These are phyloP conservation scores for Laburnicola sp. DNA, from an alignment of 2,329 filamentous ascomycete genomes.

Conservation along the genomic window DNA sequence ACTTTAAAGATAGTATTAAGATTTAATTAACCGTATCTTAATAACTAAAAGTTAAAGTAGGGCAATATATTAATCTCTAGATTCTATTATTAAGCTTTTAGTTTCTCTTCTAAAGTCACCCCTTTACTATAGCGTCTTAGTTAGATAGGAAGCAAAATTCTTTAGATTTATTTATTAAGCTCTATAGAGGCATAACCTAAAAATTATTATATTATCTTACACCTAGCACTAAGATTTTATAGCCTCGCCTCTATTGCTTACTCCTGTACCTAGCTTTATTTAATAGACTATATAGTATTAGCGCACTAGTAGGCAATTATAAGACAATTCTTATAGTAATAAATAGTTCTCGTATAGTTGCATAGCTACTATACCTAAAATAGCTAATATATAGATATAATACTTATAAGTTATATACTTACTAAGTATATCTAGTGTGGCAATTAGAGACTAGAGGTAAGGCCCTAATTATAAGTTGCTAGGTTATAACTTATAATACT, in stretches of 20 bases:
- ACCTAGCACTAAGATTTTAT: not conserved
- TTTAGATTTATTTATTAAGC: constrained; percentile 15
- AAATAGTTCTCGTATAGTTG: constrained; percentile 11
- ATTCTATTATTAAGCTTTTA: constrained; percentile 12
- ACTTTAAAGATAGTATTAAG: constrained; percentile 13
- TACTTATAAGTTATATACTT: constrained; percentile 11
- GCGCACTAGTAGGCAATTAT: constrained; percentile 9
- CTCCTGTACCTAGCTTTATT: constrained; percentile 14
- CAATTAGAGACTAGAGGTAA: constrained; percentile 15
- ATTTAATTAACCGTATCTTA: constrained; percentile 10
- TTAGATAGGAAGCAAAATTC: constrained; percentile 9
- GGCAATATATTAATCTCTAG: constrained; percentile 14
- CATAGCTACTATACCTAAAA: constrained; percentile 15
- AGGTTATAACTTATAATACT: constrained; percentile 10
- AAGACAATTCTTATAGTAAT: constrained; percentile 14
- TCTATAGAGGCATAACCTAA: constrained; percentile 1
- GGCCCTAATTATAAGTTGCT: constrained; percentile 5
- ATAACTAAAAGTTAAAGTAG: constrained; percentile 12
- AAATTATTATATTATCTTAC: constrained; percentile 6
- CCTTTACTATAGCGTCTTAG: constrained; percentile 15
- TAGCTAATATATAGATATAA: constrained; percentile 16
- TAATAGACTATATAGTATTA: constrained; percentile 11
- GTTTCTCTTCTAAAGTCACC: constrained; percentile 14
- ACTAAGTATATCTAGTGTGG: constrained; percentile 12
- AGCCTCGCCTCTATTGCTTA: constrained; percentile 4